Evolutionary conservation across 2,329 filamentous ascomycete genomes (phyloP).

Genomic region (Grosmannia penicillata): DNA sequence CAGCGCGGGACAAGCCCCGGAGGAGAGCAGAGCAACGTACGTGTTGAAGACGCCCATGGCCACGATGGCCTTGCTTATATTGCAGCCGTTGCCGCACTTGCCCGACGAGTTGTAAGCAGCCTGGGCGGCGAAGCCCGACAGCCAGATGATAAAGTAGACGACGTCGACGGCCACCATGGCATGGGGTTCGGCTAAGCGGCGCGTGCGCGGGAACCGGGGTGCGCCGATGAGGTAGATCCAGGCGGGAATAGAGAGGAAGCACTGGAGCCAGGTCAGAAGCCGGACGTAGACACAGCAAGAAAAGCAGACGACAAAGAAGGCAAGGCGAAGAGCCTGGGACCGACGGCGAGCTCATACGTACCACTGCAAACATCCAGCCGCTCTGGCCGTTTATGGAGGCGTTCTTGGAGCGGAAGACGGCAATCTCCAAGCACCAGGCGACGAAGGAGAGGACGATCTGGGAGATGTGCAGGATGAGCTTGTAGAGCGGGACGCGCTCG

Average conservation of each 20-base stretch:
- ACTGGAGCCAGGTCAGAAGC: conserved; percentile 26
- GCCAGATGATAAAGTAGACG: conserved; percentile 46
- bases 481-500: conserved; percentile 37
- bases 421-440: conserved; percentile 44
- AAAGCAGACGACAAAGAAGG: no score
- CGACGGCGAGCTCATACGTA: conserved; percentile 24
- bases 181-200: conserved; percentile 45
- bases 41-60: conserved; percentile 46
- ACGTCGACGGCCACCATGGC: conserved; percentile 44
- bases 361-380: conserved; percentile 50
- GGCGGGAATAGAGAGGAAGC: conserved; percentile 47
- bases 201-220: conserved; percentile 46
- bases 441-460: conserved; percentile 41
- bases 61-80: conserved; percentile 48
- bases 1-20: conserved; percentile 4
- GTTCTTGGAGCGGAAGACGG: conserved; percentile 35
- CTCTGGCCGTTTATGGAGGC: conserved; percentile 39
- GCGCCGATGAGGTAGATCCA: conserved; percentile 53
- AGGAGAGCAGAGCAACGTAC: conserved; percentile 25
- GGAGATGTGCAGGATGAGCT: conserved; percentile 39
- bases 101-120: conserved; percentile 46
- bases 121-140: conserved; percentile 51
- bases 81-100: conserved; percentile 40
- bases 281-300: no score
- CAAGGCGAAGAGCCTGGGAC: not conserved